Conservation (phyloP, 2,329 filamentous ascomycete species). For the Lasiodiplodia hormozganensis region DNA sequence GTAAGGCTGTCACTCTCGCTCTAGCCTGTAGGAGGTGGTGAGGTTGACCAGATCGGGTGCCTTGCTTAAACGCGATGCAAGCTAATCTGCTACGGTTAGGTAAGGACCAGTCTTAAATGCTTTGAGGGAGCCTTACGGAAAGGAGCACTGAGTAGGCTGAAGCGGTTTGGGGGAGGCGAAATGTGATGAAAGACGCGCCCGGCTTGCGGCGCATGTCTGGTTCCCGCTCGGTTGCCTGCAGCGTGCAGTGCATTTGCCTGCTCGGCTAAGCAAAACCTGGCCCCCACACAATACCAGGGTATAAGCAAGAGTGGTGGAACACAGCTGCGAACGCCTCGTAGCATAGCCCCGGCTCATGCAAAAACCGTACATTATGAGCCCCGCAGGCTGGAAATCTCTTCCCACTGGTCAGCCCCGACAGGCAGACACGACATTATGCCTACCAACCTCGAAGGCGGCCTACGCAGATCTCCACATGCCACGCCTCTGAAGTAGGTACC, state of each 20-base stretch:
- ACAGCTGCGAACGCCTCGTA: not conserved
- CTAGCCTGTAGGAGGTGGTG: not conserved
- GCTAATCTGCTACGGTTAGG: not conserved
- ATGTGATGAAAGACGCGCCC: not conserved
- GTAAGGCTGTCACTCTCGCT: not conserved
- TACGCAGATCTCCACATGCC: not conserved
- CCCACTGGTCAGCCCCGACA: not conserved
- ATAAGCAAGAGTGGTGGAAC: not conserved
- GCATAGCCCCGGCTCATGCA: not conserved
- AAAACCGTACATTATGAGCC: constrained; percentile 1
- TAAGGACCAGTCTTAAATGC: not conserved
- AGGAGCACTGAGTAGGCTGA: not conserved
- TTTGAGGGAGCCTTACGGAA: not conserved
- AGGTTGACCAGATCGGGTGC: not conserved
- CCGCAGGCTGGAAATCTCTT: not conserved
- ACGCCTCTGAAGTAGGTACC: constrained; percentile 9
- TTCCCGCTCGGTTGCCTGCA: constrained; percentile 1
- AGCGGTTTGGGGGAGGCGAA: not conserved
- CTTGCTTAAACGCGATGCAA: not conserved
- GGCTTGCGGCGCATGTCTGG: not conserved
- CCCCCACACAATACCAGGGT: not conserved
- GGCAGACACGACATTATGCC: not conserved
- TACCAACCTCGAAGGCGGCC: not conserved
- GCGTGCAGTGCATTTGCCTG: not conserved
- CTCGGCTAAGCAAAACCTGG: not conserved